A percentile compares a stretch with the other conserved stretches of the same genome.
These are phyloP conservation scores for Croton setiger DNA, from an alignment of 441 rosid genomes.

Conservation along the genomic window DNA sequence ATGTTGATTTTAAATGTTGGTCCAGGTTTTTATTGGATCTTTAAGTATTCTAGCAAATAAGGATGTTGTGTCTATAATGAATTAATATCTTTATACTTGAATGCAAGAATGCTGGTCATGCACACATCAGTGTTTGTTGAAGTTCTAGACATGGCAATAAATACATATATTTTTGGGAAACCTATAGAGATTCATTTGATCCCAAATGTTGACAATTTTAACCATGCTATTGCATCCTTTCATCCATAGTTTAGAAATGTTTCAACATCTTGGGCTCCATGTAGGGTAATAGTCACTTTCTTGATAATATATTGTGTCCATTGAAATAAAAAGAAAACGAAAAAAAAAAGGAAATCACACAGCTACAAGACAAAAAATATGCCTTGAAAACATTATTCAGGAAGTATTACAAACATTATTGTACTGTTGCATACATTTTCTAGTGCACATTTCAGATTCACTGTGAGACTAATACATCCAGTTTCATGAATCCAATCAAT, in stretches of 20 bases:
- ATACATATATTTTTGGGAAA: neutral
- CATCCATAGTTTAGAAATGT: neutral
- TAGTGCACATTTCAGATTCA: neutral
- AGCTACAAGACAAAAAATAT: neutral
- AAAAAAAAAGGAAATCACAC: neutral
- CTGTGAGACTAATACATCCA: neutral
- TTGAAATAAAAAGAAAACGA: neutral
- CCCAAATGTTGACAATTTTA: neutral
- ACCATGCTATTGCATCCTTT: neutral
- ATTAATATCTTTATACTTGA: neutral
- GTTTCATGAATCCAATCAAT: neutral
- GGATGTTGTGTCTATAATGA: neutral
- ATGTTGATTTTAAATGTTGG: slow-evolving; percentile 2
- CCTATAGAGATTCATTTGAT: neutral
- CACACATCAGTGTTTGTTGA: slow-evolving; percentile 12
- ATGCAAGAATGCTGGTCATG: neutral
- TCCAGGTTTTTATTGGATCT: neutral
- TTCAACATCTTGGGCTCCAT: neutral
- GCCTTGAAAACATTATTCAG: neutral
- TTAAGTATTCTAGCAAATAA: slow-evolving; percentile 2
- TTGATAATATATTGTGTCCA: neutral
- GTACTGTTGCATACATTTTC: neutral
- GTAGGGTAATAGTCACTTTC: neutral
- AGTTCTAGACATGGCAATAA: slow-evolving; percentile 1
- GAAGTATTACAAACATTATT: neutral